Conservation (phyloP, 2,329 filamentous ascomycete species). For the Arthrobotrys musiformis region DNA sequence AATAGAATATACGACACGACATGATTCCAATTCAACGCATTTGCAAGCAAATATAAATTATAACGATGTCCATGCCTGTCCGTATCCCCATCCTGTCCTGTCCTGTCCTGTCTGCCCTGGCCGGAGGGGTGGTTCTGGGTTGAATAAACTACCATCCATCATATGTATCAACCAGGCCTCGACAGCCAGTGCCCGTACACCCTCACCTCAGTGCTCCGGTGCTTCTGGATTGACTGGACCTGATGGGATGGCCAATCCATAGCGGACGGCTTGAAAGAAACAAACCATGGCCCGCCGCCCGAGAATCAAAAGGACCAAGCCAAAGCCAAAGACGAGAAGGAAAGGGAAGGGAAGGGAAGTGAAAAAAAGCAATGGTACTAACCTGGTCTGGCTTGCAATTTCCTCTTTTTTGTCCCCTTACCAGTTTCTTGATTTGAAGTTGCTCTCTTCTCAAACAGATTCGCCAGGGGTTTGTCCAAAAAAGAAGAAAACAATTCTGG, state of each 20-base stretch:
- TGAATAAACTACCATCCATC: constrained; percentile 27
- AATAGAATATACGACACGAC: constrained; percentile 44
- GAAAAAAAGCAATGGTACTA: constrained; percentile 55
- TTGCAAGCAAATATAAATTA: constrained; percentile 22
- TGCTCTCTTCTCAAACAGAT: constrained; percentile 50
- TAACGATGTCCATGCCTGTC: constrained; percentile 22
- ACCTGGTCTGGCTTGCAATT: constrained; percentile 55
- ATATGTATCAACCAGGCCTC: neutral
- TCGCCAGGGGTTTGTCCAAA: constrained; percentile 38
- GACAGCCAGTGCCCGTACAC: constrained; percentile 45
- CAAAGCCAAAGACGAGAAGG: too few relatives aligned
- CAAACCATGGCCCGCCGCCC: constrained; percentile 44
- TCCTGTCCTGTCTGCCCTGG: neutral
- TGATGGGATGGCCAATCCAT: constrained; percentile 50
- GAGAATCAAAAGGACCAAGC: constrained; percentile 31
- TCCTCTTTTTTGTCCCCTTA: constrained; percentile 55
- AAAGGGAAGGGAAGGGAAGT: too few relatives aligned
- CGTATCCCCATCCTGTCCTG: too few relatives aligned
- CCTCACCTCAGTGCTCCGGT: constrained; percentile 36
- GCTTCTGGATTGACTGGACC: constrained; percentile 49
- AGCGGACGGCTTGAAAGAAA: constrained; percentile 50
- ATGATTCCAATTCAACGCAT: constrained; percentile 32
- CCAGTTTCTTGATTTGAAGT: constrained; percentile 55
- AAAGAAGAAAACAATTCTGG: constrained; percentile 41
- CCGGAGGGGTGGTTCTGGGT: constrained; percentile 13